Base-by-base conservation (phyloP, 139 green algal species). In the Picochlorum sp. region DNA sequence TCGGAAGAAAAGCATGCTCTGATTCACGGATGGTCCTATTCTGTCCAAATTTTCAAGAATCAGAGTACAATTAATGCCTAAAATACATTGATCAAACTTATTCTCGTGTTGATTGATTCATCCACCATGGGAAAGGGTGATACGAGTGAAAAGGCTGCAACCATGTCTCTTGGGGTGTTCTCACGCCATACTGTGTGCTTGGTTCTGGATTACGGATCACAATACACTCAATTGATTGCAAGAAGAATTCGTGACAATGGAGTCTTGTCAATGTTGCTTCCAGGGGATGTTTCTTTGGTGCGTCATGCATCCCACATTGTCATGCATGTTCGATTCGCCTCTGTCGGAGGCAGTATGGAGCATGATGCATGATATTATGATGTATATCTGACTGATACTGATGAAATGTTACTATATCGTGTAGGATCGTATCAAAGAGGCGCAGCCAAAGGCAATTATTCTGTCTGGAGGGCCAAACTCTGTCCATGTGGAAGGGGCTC, bases 161-260 rank as follows among this genome's bases (percentile, higher is more conserved):
- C 61, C 44, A 23, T 56, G 38, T 49, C 41, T 8, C 71, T 64
- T 6, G 20, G 37, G 20, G 50, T 76, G 2, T 79, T 78, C 58
- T 21, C 21, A 23, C 49, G 62, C 45, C 70, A 81, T 66, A 18
- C 56, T 24, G 68, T 80, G 4, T 76, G 69, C 26, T 46, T 93
- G 32, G 82, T 96, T 47, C 73, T 96, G 16, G 89, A 96, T 66
- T 96, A 90, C 68, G 90, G 94, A 15, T 95, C 82, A 2, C 93
- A 98, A 69, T 98, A 98, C 75, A 98, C 91, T 1, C 94, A 98
- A 78, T 85, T 99, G 1, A 98, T 98, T 65, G 83, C 88, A 1
- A 75, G 94, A 30, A 77, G 94, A 1, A 77, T 98, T 15, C 79
- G 94, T 50, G 94, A 99, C 69, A 76, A 95, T 11, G 74, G 79